Evolutionary conservation across 2,329 filamentous ascomycete genomes (phyloP).

Genomic region (Talaromyces piceae): DNA sequence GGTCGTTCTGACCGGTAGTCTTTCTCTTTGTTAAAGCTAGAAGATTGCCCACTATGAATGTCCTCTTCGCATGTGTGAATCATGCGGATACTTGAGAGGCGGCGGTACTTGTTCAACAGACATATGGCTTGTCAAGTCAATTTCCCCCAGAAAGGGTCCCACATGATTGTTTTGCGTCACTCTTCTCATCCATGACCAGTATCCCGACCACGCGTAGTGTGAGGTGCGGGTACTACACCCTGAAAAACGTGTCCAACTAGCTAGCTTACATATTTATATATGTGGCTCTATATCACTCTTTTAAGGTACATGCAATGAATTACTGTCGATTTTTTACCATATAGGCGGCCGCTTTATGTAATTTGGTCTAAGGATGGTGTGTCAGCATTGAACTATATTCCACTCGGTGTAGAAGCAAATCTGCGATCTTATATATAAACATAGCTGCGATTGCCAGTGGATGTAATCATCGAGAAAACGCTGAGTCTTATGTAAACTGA

Average conservation of each 20-base stretch:
- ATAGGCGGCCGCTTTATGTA: too few species aligned
- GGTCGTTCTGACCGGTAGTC: background rate
- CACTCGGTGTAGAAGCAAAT: too few species aligned
- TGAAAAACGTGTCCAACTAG: background rate
- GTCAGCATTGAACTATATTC: too few species aligned
- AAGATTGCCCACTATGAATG: background rate
- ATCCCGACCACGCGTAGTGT: background rate
- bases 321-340: too few species aligned
- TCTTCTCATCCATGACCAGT: background rate
- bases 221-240: background rate
- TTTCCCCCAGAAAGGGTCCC: background rate
- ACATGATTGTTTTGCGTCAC: background rate
- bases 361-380: too few species aligned
- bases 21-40: background rate
- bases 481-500: too few species aligned
- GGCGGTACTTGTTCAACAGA: background rate
- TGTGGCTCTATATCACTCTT: background rate
- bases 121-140: background rate
- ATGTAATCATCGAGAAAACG: too few species aligned
- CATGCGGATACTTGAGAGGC: background rate
- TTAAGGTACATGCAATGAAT: background rate
- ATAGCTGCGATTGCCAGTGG: too few species aligned
- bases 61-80: background rate
- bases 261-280: background rate
- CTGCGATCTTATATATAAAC: too few species aligned